A percentile compares a stretch with the other conserved stretches of the same genome.
These are phyloP conservation scores for Aspergillus ibericus DNA, from an alignment of 2,329 filamentous ascomycete genomes.

Conservation along the genomic window DNA sequence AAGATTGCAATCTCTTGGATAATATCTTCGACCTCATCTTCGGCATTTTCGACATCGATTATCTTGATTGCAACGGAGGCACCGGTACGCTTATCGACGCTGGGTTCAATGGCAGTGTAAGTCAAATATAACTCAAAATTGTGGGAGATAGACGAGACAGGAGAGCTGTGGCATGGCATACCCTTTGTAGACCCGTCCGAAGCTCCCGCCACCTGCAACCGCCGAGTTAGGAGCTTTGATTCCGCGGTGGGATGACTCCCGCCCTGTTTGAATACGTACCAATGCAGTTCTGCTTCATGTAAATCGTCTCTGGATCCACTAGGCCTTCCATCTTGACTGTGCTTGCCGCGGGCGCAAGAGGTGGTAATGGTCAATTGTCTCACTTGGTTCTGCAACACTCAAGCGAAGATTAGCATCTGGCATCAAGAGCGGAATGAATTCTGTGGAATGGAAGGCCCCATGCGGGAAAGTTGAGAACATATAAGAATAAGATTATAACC, in stretches of 20 bases:
- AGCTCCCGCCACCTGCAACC: conserved; percentile 80
- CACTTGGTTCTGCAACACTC: conserved; percentile 1
- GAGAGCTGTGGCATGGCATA: conserved; percentile 42
- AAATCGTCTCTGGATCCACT: conserved; percentile 84
- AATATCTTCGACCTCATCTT: conserved; percentile 99
- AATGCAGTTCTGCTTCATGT: conserved; percentile 90
- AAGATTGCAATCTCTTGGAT: conserved; percentile 98
- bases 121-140: background rate
- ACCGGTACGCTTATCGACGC: conserved; percentile 88
- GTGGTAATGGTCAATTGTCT: background rate
- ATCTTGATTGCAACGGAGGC: conserved; percentile 97
- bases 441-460: background rate
- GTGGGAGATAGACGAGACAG: background rate
- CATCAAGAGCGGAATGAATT: background rate
- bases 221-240: conserved; percentile 15
- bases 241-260: background rate
- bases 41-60: conserved; percentile 97
- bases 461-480: background rate
- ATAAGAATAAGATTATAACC: background rate
- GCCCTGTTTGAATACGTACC: conserved; percentile 53
- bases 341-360: conserved; percentile 2
- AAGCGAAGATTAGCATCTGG: conserved; percentile 1
- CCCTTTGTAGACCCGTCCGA: conserved; percentile 99
- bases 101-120: conserved; percentile 37
- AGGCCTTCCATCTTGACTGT: conserved; percentile 48